phyloP scores from a whole-genome alignment of 805 yeast species.

The Lachancea waltii region DNA sequence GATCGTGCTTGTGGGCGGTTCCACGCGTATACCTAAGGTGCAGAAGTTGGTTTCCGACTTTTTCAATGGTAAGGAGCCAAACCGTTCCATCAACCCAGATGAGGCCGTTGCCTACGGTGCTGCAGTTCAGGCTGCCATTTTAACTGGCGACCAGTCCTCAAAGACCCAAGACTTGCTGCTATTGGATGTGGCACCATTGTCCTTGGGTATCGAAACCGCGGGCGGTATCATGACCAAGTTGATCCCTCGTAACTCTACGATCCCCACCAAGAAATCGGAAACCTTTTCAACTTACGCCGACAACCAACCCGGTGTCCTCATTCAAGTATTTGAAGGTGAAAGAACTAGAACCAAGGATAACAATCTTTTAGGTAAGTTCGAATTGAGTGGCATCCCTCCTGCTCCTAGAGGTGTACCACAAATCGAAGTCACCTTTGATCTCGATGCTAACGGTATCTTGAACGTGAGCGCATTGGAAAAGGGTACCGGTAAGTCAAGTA shows the following conservation, averaged over 20 bases:
- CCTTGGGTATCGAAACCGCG: constrained; percentile 96
- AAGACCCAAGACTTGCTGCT: constrained; percentile 92
- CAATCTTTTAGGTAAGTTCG: constrained; percentile 95
- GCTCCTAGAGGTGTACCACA: constrained; percentile 99
- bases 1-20: constrained; percentile 95
- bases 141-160: constrained; percentile 92
- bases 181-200: constrained; percentile 95
- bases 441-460: constrained; percentile 96
- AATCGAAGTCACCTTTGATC: constrained; percentile 93
- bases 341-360: constrained; percentile 93
- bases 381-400: constrained; percentile 93
- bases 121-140: constrained; percentile 95
- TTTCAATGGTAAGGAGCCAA: constrained; percentile 97
- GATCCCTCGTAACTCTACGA: constrained; percentile 94
- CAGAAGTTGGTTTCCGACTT: constrained; percentile 93
- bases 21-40: constrained; percentile 96
- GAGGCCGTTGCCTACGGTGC: constrained; percentile 99
- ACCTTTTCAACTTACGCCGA: constrained; percentile 95
- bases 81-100: constrained; percentile 95
- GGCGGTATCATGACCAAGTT: constrained; percentile 99
- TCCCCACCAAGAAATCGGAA: constrained; percentile 96
- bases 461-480: constrained; percentile 95
- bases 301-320: constrained; percentile 97
- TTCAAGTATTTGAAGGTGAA: constrained; percentile 98
- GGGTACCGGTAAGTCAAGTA: constrained; percentile 96